Base-by-base conservation (phyloP, 331 rosid genomes). In the Malus hybrid region DNA sequence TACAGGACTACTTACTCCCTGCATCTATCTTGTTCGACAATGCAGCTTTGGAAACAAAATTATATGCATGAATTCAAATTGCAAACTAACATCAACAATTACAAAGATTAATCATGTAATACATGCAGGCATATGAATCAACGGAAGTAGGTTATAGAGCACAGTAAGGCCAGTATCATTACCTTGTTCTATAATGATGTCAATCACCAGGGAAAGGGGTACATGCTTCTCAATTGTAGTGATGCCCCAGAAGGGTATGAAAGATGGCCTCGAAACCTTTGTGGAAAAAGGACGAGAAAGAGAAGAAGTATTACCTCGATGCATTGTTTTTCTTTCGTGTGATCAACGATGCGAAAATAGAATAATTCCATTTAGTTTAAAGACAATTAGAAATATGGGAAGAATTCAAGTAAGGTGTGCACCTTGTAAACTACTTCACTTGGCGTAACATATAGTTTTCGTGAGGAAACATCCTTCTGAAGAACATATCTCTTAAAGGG, bases 181-280 rank as follows among this genome's bases (percentile, higher is more conserved):
- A 93, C 96, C 97, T 91, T 94, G 97, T 77, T 94, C 98, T 72
- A 91, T 87, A 80, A 91, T 91, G 76, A 91, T 86, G 76, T 87
- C 90, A 83, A 91, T 83, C 84, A 91, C 97, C 86, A 85, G 73
- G 55, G 90, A 77, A 81, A 94, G 96, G 31, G 95, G 96, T 18
- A 91, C 70, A 28, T 72, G 87, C 84, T 79, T 90, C 86, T 93
- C 97, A 79, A 91, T 82, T 62, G 73, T 87, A 11, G 81, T 77
- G 8, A 76, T 85, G 29, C 97, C 94, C 87, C 87, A 82, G 65
- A 93, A 88, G 20, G 98, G 96, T 82, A 93, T 79, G 79, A 34
- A 91, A 6, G 96, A 93, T 61, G 97, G 98, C 86, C 98, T 86
- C 18, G 90, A 88, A 81, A 90, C 94, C 95, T 93, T 83, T 46